Percentiles rank a stretch among this genome's conserved stretches.
These are phyloP conservation scores for Kodamaea hsintzibuensis DNA, from an alignment of 805 yeast genomes.

Conservation along the genomic window DNA sequence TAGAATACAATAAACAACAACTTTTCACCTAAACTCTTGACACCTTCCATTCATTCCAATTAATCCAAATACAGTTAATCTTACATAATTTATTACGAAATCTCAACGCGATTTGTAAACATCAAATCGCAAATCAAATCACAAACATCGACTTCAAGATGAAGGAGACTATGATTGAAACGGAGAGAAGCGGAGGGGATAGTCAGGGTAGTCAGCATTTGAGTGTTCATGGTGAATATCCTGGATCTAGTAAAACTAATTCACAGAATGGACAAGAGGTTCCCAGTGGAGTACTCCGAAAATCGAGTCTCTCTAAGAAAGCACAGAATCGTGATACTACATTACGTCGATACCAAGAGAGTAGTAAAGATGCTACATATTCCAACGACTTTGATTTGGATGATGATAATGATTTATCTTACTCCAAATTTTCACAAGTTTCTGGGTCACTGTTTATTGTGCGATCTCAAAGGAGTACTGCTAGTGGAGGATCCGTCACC, in stretches of 20 bases:
- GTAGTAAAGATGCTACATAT: constrained; percentile 13
- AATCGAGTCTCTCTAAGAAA: constrained; percentile 6
- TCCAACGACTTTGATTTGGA: constrained; percentile 15
- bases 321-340: constrained; percentile 10
- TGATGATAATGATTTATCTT: constrained; percentile 28
- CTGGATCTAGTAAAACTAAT: neutral
- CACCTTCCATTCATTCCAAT: too few relatives aligned
- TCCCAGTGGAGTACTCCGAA: neutral
- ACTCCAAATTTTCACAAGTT: constrained; percentile 37
- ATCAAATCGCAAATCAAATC: neutral
- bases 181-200: constrained; percentile 1
- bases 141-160: neutral
- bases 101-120: constrained; percentile 2
- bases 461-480: constrained; percentile 11
- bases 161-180: neutral
- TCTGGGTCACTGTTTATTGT: constrained; percentile 20
- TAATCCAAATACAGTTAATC: neutral
- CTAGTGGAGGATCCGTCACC: constrained; percentile 5
- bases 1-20: neutral
- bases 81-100: neutral
- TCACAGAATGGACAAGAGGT: neutral
- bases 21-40: too few relatives aligned
- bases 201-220: neutral
- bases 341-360: constrained; percentile 21
- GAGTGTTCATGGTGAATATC: neutral